A percentile compares a stretch with the other conserved stretches of the same genome.
These are phyloP conservation scores for Protea cynaroides DNA, from an alignment of 164 flowering plant genomes.

Conservation along the genomic window DNA sequence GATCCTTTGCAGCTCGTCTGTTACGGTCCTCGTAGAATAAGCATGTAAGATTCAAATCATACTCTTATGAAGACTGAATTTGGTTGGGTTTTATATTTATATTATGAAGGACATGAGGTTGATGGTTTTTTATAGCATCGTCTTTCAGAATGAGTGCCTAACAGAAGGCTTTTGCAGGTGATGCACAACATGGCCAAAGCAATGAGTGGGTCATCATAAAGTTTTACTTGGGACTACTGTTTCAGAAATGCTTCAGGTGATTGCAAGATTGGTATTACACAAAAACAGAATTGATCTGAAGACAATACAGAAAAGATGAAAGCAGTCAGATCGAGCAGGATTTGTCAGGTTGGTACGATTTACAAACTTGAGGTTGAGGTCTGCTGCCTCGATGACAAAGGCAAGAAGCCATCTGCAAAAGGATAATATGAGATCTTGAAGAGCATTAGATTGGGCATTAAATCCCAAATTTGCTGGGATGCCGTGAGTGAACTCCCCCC, in stretches of 20 bases:
- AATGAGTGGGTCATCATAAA: neutral
- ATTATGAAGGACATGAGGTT: neutral
- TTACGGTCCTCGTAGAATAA: conserved; percentile 21
- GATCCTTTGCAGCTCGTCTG: conserved; percentile 93
- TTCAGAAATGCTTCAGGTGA: neutral
- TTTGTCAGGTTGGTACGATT: too few species aligned
- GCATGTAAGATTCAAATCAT: conserved; percentile 1
- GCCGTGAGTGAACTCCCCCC: too few species aligned
- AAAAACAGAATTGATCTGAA: too few species aligned
- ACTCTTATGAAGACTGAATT: neutral
- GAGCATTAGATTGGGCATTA: too few species aligned
- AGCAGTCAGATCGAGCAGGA: too few species aligned
- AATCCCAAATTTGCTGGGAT: too few species aligned
- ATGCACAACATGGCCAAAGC: neutral
- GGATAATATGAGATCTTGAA: too few species aligned
- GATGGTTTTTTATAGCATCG: neutral
- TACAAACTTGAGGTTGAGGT: too few species aligned
- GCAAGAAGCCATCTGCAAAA: too few species aligned
- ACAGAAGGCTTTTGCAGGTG: neutral
- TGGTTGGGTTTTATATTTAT: neutral
- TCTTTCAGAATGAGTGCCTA: neutral
- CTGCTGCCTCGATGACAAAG: too few species aligned
- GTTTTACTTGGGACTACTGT: neutral
- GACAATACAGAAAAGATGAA: too few species aligned
- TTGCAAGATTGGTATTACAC: neutral